phyloP scores from a whole-genome alignment of 2,329 filamentous ascomycete genomes.

The Cercospora brassicicola region DNA sequence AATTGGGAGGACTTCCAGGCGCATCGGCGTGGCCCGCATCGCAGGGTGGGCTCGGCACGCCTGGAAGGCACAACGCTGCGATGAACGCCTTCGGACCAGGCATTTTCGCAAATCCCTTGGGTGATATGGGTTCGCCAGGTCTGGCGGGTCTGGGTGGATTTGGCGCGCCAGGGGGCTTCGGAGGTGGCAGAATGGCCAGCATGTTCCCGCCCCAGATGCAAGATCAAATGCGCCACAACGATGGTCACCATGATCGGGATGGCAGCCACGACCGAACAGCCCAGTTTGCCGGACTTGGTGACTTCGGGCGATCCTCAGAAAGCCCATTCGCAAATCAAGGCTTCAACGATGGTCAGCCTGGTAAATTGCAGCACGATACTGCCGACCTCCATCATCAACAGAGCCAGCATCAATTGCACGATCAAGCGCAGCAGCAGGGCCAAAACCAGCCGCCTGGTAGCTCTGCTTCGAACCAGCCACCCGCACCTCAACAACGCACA shows the following conservation, averaged over 20 bases:
- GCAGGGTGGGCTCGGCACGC: conserved; percentile 73
- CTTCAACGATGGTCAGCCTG: conserved; percentile 22
- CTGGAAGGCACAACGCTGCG: conserved; percentile 58
- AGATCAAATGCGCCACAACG: conserved; percentile 72
- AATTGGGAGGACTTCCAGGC: conserved; percentile 54
- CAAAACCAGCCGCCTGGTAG: conserved; percentile 42
- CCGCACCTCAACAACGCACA: conserved; percentile 69
- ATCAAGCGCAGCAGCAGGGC: conserved; percentile 15
- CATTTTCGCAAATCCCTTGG: conserved; percentile 69
- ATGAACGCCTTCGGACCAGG: conserved; percentile 56
- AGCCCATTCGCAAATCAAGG: conserved; percentile 51
- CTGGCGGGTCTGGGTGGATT: conserved; percentile 69
- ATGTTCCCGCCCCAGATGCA: conserved; percentile 92
- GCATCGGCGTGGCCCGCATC: conserved; percentile 61
- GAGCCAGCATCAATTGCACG: conserved; percentile 21
- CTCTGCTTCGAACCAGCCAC: conserved; percentile 66
- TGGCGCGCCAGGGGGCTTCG: conserved; percentile 57
- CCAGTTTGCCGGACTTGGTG: conserved; percentile 32
- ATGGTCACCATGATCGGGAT: conserved; percentile 54
- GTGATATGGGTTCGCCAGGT: conserved; percentile 74
- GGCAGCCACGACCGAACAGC: conserved; percentile 45
- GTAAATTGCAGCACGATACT: conserved; percentile 23
- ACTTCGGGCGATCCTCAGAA: conserved; percentile 51
- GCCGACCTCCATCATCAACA: conserved; percentile 25
- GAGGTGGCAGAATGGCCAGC: conserved; percentile 53